Base-by-base conservation (phyloP, 345 rosid species). In the Cardamine chenopodiifolia region DNA sequence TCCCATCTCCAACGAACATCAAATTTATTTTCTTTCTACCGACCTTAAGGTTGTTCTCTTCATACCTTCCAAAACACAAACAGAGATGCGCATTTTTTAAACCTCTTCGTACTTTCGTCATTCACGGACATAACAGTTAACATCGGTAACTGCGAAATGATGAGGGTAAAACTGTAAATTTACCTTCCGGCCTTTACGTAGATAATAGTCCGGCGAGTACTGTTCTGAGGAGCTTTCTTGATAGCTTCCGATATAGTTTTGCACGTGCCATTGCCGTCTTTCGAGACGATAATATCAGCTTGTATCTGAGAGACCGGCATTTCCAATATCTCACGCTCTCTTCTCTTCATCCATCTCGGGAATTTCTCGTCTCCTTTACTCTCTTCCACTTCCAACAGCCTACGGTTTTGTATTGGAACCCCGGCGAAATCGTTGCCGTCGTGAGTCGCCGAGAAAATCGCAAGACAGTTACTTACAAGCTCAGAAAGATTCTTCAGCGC, bases 141-240 rank as follows among this genome's bases (percentile, higher is more conserved):
- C 62, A 58, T 57, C 14, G 59, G 23, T 17, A 11, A 50, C 17
- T 1, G 5, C 20, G 44, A 54, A 42, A 3, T 7, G 1, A 8
- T 0, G 8, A 37, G 15, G 77, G 49, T 40, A 60, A 66, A 62
- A 62, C 0, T 0, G 62, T 71, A 29, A 67, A 0, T 74, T 79
- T 86, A 95, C 99, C 91, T 90, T 77, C 99, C 99, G 71, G 99
- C 98, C 79, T 62, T 86, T 57, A 95, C 96, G 81, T 90, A 90
- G 68, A 95, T 95, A 32, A 95, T 82, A 29, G 80, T 83, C 65
- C 99, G 91, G 74, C 90, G 90, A 32, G 35, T 60, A 31, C 92
- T 90, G 45, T 79, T 45, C 77, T 90, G 88, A 34, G 98, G 97
- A 70, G 87, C 96, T 74, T 81, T 88, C 83, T 95, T 95, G 71